Conservation (phyloP, 2,329 filamentous ascomycete species). For the Westerdykella ornata region DNA sequence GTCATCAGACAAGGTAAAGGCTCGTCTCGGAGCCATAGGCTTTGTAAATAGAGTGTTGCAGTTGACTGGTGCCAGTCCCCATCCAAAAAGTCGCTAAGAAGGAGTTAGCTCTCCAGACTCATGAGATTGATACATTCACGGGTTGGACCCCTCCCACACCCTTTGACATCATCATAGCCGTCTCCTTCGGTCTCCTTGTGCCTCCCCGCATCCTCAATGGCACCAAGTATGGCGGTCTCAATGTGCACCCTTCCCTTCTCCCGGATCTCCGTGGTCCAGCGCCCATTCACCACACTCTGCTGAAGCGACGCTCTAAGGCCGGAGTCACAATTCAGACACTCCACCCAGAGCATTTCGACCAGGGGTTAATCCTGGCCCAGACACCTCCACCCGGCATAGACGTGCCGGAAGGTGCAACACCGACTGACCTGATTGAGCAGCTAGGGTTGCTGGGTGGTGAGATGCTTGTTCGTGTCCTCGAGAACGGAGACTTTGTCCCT, state of each 20-base stretch:
- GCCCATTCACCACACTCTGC: slow-evolving; percentile 77
- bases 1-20: slow-evolving; percentile 56
- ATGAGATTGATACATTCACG: slow-evolving; percentile 75
- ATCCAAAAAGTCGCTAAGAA: slow-evolving; percentile 58
- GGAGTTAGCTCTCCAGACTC: slow-evolving; percentile 58
- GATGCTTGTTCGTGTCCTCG: slow-evolving; percentile 63
- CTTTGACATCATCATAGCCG: slow-evolving; percentile 73
- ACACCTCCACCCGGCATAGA: slow-evolving; percentile 47
- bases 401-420: slow-evolving; percentile 47
- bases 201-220: slow-evolving; percentile 64
- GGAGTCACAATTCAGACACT: slow-evolving; percentile 86
- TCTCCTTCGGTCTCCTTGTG: slow-evolving; percentile 89
- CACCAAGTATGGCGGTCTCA: slow-evolving; percentile 78
- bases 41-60: not conserved
- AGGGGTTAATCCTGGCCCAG: slow-evolving; percentile 68
- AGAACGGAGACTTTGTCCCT: slow-evolving; percentile 57
- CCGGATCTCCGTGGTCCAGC: slow-evolving; percentile 82
- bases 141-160: slow-evolving; percentile 55
- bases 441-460: slow-evolving; percentile 61
- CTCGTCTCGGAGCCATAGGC: not conserved
- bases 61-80: slow-evolving; percentile 52
- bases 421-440: slow-evolving; percentile 44
- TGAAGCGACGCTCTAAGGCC: slow-evolving; percentile 54
- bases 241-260: slow-evolving; percentile 86
- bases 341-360: slow-evolving; percentile 68